Conservation (phyloP, 495 filamentous ascomycete genomes). For the Neurospora sp. region DNA sequence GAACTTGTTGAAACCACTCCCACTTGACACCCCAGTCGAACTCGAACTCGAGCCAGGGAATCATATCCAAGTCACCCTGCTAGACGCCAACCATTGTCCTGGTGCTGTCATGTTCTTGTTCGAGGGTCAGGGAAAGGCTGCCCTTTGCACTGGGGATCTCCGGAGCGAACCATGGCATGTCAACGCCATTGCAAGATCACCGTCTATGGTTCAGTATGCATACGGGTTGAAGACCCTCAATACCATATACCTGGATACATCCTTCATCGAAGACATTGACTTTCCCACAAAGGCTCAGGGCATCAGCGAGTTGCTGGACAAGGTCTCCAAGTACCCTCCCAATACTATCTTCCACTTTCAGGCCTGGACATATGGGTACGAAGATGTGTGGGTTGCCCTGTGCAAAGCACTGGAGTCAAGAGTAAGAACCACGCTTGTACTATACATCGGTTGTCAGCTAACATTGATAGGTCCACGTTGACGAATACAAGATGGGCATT, state of each 20-base stretch:
- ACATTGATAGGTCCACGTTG: constrained; percentile 59
- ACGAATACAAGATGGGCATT: constrained; percentile 64
- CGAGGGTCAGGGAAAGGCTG: constrained; percentile 61
- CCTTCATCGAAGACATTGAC: constrained; percentile 44
- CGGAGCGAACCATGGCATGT: constrained; percentile 55
- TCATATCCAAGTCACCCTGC: constrained; percentile 66
- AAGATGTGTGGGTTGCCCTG: constrained; percentile 84
- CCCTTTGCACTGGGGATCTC: constrained; percentile 91
- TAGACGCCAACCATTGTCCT: constrained; percentile 88
- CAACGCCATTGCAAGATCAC: constrained; percentile 52
- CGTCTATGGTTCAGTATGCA: constrained; percentile 65
- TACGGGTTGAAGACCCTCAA: constrained; percentile 56
- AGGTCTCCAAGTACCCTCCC: constrained; percentile 56
- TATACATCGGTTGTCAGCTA: not conserved
- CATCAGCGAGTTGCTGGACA: constrained; percentile 59
- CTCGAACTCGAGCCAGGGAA: constrained; percentile 63
- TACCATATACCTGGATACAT: constrained; percentile 81
- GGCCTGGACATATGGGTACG: constrained; percentile 88
- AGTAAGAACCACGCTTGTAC: constrained; percentile 26
- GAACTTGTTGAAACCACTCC: constrained; percentile 70
- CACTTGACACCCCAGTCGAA: constrained; percentile 67
- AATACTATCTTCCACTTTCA: constrained; percentile 78
- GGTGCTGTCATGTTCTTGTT: constrained; percentile 93
- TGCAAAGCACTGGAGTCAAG: constrained; percentile 56
- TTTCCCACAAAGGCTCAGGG: constrained; percentile 60